Evolutionary conservation across 805 yeast genomes (phyloP).

Genomic region (Blastobotrys robertii): DNA sequence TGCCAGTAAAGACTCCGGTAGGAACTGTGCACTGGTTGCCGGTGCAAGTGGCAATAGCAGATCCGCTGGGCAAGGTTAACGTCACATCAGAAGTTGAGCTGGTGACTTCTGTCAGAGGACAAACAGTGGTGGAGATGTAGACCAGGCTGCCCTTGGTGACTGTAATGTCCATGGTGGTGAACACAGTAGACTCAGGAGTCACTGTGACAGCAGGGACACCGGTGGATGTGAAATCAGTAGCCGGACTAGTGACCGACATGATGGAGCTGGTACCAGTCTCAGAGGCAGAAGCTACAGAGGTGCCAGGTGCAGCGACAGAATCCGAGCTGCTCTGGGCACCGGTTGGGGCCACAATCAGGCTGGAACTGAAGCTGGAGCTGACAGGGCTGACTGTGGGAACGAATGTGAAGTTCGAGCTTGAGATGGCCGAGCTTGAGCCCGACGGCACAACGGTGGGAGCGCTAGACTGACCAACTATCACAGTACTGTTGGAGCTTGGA

Average conservation of each 20-base stretch:
- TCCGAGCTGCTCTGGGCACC: too few relatives aligned
- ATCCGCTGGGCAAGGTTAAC: too few relatives aligned
- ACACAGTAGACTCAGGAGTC: neutral
- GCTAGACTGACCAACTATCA: neutral
- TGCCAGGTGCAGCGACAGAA: too few relatives aligned
- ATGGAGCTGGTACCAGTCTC: too few relatives aligned
- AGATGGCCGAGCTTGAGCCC: neutral
- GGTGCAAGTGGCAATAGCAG: too few relatives aligned
- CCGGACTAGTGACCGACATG: neutral
- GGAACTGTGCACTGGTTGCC: neutral
- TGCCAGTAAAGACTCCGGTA: neutral
- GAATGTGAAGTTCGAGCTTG: too few relatives aligned
- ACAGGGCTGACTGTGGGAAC: too few relatives aligned
- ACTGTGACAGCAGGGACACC: neutral
- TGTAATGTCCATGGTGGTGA: constrained; percentile 1
- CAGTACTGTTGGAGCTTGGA: too few relatives aligned
- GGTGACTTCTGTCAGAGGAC: constrained; percentile 2
- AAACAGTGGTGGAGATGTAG: constrained; percentile 2
- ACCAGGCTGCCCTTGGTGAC: constrained; percentile 3
- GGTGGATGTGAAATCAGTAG: neutral
- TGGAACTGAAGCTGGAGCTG: too few relatives aligned
- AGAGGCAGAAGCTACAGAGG: too few relatives aligned
- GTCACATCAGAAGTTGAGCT: neutral
- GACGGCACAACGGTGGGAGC: neutral
- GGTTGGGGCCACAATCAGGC: too few relatives aligned